These are phyloP conservation scores for Parachlorella kessleri DNA, from an alignment of 139 green algal species.

Conservation along the genomic window DNA sequence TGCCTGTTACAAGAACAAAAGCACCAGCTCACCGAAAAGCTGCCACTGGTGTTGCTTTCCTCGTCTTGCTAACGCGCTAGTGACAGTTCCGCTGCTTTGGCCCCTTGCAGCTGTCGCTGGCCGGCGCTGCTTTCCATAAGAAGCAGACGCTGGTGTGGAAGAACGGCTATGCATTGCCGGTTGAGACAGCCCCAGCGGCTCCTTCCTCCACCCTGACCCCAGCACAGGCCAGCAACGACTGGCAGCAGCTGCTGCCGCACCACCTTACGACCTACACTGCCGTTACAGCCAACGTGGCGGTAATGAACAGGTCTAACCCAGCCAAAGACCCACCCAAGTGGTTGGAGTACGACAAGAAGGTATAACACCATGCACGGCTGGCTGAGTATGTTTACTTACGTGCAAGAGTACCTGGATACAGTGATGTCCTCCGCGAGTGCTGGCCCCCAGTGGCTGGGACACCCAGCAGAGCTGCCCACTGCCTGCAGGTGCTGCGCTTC, in stretches of 20 bases:
- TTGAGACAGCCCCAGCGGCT: neutral
- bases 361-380: slow-evolving; percentile 34
- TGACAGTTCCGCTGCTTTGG: no score
- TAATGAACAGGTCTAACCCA: no score
- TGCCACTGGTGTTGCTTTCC: no score
- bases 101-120: slow-evolving; percentile 13
- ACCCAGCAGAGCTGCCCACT: neutral
- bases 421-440: neutral
- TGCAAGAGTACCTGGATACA: neutral
- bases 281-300: no score
- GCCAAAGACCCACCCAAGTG: no score
- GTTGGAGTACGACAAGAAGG: slow-evolving; percentile 84
- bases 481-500: slow-evolving; percentile 87
- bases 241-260: no score
- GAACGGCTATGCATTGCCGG: slow-evolving; percentile 73
- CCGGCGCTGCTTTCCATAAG: slow-evolving; percentile 56
- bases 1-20: no score
- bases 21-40: no score
- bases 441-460: neutral
- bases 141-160: slow-evolving; percentile 70
- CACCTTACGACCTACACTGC: no score
- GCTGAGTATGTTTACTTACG: no score
- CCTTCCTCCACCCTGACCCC: neutral
- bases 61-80: no score
- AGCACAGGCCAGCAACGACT: slow-evolving; percentile 1